Base-by-base conservation (phyloP, 2,329 filamentous ascomycete species). In the Paracoccidioides lutzii region DNA sequence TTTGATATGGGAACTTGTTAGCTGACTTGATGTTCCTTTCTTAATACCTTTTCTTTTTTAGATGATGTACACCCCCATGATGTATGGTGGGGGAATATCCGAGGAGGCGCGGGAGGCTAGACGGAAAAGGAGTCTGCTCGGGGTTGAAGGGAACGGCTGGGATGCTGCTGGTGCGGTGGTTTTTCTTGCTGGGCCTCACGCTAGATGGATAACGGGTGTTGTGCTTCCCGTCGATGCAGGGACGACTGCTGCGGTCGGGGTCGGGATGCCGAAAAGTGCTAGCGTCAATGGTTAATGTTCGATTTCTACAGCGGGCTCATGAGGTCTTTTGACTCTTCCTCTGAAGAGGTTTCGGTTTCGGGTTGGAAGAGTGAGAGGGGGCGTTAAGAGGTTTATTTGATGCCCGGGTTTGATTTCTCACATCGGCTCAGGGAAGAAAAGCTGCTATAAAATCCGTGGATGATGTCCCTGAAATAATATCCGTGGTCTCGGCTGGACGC, bases 11-110 rank as follows among this genome's bases (percentile, higher is more conserved):
- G 33, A n/a, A n/a, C 28, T 8, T 42, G 12, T 40, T 48, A 12
- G 12, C 46, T 43, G 43, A 37, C 32, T 22, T 37, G n/a, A 33
- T 14, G 28, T 28, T 37, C n/a, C n/a, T 6, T 38, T 40, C 32
- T 10, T 32, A 30, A n/a, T n/a, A n/a, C n/a, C n/a, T n/a, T n/a
- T n/a, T n/a, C n/a, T n/a, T n/a, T n/a, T n/a, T n/a, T 22, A 51
- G 59, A 73, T 80, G 77, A 66, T 80, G 1, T 80, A 78, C 58
- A 80, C 77, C 1, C 77, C 78, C 0, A 78, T 80, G 76, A 78
- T 79, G 74, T 78, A 76, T 57, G 71, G 69, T 0, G 63, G 65
- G 2, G 75, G 76, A 0, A 80, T 80, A 77, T 74, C 64, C 3
- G 71, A 76, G 3, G 75, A 77, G 56, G 75, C 73, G 2, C 66